Evolutionary conservation across 2,329 filamentous ascomycete genomes (phyloP).

Genomic region (Metarhizium guizhouense): DNA sequence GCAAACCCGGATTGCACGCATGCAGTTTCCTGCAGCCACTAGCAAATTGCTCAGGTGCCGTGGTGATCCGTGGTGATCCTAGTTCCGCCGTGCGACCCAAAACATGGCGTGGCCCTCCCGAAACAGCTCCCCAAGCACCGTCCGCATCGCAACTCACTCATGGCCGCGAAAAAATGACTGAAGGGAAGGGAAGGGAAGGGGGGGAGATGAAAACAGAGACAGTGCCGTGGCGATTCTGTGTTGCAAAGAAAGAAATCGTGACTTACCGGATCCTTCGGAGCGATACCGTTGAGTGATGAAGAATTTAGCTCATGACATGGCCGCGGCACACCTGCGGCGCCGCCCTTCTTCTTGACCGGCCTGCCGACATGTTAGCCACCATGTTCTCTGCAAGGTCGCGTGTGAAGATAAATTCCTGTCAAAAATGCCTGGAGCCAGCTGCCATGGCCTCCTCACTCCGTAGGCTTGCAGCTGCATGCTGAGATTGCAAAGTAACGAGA

Average conservation of each 20-base stretch:
- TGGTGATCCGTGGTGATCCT: conserved; percentile 1
- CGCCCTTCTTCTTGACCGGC: conserved; percentile 63
- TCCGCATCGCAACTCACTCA: background rate
- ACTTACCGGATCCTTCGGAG: conserved; percentile 44
- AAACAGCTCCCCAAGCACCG: conserved; percentile 4
- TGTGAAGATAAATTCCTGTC: background rate
- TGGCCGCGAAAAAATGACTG: background rate
- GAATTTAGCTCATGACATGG: conserved; percentile 55
- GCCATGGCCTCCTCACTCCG: background rate
- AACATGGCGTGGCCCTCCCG: background rate
- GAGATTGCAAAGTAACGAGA: too few relatives aligned
- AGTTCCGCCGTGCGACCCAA: conserved; percentile 5
- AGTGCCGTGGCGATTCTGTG: background rate
- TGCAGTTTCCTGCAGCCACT: conserved; percentile 3
- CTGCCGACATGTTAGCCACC: conserved; percentile 30
- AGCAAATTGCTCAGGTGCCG: background rate
- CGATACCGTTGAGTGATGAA: conserved; percentile 47
- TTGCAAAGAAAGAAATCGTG: background rate
- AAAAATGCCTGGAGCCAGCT: too few relatives aligned
- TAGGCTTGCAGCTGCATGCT: too few relatives aligned
- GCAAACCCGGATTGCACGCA: conserved; percentile 1
- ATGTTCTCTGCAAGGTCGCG: background rate
- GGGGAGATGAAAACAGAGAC: background rate
- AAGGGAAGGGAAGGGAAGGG: too few relatives aligned
- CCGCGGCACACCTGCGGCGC: conserved; percentile 60